Base-by-base conservation (phyloP, 2,329 filamentous ascomycete genomes). In the Neofusicoccum laricinum region DNA sequence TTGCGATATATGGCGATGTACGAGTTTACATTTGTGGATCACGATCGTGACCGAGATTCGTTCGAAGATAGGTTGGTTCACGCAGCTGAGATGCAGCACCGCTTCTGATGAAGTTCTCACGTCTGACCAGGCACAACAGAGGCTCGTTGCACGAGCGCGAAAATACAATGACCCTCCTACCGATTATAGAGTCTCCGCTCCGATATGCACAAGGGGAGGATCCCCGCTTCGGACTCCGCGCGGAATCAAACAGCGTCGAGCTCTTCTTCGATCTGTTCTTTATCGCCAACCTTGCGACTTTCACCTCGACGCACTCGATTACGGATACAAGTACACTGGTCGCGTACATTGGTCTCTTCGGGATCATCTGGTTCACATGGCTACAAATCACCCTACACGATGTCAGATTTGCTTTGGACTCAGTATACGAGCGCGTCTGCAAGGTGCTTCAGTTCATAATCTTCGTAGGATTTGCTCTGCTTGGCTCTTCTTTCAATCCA, bases 321-420 rank as follows among this genome's bases (percentile, higher is more conserved):
- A 82, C 81, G 63, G 79, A 82, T 66, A 59, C 55, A 5, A 41
- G 49, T 15, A 64, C 38, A n/a, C 66, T 76, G 6, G 67, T 67
- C 49, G 62, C 78, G 40, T 81, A 84, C 68, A 73, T 84, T 59
- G 74, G 82, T 49, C 82, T 82, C 69, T 79, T 85, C 69, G 71
- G 82, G 11, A 77, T 88, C 15, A 76, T 89, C 6, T 89, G 86
- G 86, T 84, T 86, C 61, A 87, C 84, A 25, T 89, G 87, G 86
- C 78, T 88, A 17, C 78, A 86, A 48, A 82, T 85, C 14, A 82
- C 82, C 15, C 74, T 88, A 3, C 87, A 85, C 69, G 87, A 89
- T 72, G 82, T 88, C 46, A 83, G 86, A 1, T 89, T 86, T 69
- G 82, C 85, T 0, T 80, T 83, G 12, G 86, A 89, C 71, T 86